phyloP scores from a whole-genome alignment of 2,329 filamentous ascomycete genomes.

The Macrophomina phaseolina region DNA sequence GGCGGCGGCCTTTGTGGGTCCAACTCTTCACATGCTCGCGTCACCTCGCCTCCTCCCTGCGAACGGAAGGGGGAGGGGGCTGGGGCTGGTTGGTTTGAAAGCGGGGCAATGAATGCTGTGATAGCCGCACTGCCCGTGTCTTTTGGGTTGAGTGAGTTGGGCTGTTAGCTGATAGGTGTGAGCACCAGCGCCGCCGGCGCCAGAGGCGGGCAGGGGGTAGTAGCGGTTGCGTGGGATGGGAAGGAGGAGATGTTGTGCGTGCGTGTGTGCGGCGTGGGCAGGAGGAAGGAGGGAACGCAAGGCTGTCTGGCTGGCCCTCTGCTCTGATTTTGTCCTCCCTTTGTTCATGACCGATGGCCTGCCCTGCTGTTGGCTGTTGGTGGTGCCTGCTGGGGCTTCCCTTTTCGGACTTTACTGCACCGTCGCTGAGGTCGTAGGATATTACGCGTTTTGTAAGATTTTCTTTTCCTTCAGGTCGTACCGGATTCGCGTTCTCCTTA shows the following conservation, averaged over 20 bases:
- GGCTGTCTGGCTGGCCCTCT: too few species aligned
- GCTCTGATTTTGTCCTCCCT: too few species aligned
- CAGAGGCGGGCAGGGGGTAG: not conserved
- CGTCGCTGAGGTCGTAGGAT: too few species aligned
- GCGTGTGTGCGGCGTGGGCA: not conserved
- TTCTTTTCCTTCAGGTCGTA: too few species aligned
- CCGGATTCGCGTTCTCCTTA: too few species aligned
- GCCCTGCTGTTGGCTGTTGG: too few species aligned
- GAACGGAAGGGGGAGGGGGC: not conserved
- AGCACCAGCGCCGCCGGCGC: not conserved
- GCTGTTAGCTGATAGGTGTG: not conserved
- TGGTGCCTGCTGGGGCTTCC: too few species aligned
- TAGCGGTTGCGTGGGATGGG: not conserved
- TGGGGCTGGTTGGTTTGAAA: not conserved
- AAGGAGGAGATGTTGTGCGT: too few species aligned
- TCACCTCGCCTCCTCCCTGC: not conserved
- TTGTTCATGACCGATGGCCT: too few species aligned
- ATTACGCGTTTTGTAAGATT: too few species aligned
- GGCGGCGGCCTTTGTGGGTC: not conserved
- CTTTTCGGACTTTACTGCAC: too few species aligned
- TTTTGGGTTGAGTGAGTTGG: not conserved
- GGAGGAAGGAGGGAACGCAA: not conserved
- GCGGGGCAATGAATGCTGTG: not conserved
- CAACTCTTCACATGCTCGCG: not conserved
- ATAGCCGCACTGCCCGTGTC: not conserved